Conservation (phyloP, 495 filamentous ascomycete genomes). For the Lindgomyces ingoldianus region DNA sequence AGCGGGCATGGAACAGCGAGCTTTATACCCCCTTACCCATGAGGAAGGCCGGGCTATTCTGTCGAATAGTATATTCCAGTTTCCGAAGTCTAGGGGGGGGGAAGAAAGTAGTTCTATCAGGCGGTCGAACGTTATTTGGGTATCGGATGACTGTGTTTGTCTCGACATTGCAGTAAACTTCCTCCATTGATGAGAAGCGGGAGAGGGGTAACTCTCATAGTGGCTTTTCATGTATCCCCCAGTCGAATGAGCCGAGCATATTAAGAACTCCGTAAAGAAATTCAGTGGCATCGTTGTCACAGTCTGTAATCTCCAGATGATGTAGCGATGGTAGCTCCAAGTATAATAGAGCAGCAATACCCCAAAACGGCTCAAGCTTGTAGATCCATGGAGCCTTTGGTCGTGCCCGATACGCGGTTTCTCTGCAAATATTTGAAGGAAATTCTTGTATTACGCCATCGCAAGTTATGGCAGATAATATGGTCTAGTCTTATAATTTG, state of each 20-base stretch:
- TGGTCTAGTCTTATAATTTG: background rate
- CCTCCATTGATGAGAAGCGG: background rate
- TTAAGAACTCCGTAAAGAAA: background rate
- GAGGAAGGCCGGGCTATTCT: background rate
- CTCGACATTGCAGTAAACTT: background rate
- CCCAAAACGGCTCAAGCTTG: background rate
- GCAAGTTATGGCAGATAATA: background rate
- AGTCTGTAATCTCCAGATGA: background rate
- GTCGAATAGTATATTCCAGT: background rate
- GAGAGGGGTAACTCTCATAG: background rate
- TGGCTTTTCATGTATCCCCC: background rate
- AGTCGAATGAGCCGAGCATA: background rate
- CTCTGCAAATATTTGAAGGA: background rate
- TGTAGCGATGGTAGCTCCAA: background rate
- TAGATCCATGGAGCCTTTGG: background rate
- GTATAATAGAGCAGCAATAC: background rate
- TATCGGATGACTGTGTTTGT: background rate
- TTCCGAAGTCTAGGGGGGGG: background rate
- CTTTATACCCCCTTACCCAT: too few relatives aligned
- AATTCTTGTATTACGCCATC: background rate
- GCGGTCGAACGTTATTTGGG: background rate
- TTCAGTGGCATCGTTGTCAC: background rate
- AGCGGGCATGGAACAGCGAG: too few relatives aligned
- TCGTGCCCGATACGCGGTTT: background rate
- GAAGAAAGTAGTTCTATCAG: background rate